Percentiles rank a stretch among this genome's conserved stretches.
These are phyloP conservation scores for Ceratobasidium sp. DNA, from an alignment of 1,284 basidiomycete genomes.

Conservation along the genomic window DNA sequence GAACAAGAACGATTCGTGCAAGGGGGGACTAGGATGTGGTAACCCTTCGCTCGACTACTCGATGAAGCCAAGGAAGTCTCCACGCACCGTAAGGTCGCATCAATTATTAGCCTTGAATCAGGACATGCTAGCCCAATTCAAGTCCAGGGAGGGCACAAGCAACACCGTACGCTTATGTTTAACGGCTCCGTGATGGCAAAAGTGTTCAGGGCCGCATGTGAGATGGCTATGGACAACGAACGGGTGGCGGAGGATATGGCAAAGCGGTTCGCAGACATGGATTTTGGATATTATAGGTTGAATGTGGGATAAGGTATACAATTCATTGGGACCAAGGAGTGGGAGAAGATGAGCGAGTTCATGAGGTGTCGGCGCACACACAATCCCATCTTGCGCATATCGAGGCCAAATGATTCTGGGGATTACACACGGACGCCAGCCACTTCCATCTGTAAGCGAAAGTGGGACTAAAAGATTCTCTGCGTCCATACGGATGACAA, in stretches of 20 bases:
- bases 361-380: not conserved
- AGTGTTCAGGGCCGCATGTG: not conserved
- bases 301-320: conserved; percentile 13
- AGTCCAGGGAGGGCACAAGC: not conserved
- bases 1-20: not conserved
- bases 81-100: not conserved
- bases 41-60: not conserved
- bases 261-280: not conserved
- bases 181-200: not conserved
- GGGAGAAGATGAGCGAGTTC: not conserved
- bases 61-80: not conserved
- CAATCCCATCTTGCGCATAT: no score
- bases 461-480: no score
- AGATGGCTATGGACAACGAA: not conserved
- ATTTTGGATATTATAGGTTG: not conserved
- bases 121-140: conserved; percentile 12
- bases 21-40: not conserved
- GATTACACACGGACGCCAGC: no score
- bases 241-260: conserved; percentile 15
- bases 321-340: not conserved
- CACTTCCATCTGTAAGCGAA: no score
- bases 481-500: no score
- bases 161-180: not conserved
- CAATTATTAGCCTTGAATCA: conserved; percentile 1
- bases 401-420: no score